phyloP scores from a whole-genome alignment of 768 basidiomycete genomes.

The Rhizopogon salebrosus region DNA sequence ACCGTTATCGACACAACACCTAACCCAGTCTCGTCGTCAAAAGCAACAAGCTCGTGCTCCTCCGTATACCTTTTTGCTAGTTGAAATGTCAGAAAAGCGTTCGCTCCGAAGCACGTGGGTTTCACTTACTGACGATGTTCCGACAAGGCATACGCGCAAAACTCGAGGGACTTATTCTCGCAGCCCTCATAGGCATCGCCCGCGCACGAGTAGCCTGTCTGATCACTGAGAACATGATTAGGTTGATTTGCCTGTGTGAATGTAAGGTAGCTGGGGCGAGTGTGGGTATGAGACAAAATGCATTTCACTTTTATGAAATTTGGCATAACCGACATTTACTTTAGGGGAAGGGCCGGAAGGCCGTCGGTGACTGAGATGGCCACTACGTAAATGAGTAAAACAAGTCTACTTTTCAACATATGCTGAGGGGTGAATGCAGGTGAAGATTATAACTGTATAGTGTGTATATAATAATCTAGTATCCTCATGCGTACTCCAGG shows the following conservation, averaged over 20 bases:
- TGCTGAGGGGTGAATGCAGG: conserved; percentile 18
- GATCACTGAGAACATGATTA: conserved; percentile 6
- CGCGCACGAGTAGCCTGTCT: conserved; percentile 1
- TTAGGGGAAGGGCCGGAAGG: conserved; percentile 1
- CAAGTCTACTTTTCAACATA: conserved; percentile 6
- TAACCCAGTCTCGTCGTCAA: conserved; percentile 70
- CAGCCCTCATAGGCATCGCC: not conserved
- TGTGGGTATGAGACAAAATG: conserved; percentile 7
- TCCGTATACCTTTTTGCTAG: conserved; percentile 74
- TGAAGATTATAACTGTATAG: conserved; percentile 16
- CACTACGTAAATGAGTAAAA: not conserved
- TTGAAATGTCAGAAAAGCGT: not conserved
- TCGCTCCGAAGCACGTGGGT: not conserved
- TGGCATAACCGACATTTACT: conserved; percentile 4
- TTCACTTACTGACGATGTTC: conserved; percentile 6
- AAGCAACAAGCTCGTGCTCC: conserved; percentile 84
- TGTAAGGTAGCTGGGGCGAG: not conserved
- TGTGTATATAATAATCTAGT: conserved; percentile 13
- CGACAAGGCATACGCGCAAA: not conserved
- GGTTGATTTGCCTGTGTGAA: not conserved
- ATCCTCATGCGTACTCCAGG: conserved; percentile 36
- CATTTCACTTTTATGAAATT: not conserved
- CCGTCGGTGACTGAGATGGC: not conserved
- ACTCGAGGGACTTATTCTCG: not conserved
- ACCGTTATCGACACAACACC: conserved; percentile 86